Evolutionary conservation across 257 asterid genomes (phyloP).

Genomic region (Solanum chmielewskii): DNA sequence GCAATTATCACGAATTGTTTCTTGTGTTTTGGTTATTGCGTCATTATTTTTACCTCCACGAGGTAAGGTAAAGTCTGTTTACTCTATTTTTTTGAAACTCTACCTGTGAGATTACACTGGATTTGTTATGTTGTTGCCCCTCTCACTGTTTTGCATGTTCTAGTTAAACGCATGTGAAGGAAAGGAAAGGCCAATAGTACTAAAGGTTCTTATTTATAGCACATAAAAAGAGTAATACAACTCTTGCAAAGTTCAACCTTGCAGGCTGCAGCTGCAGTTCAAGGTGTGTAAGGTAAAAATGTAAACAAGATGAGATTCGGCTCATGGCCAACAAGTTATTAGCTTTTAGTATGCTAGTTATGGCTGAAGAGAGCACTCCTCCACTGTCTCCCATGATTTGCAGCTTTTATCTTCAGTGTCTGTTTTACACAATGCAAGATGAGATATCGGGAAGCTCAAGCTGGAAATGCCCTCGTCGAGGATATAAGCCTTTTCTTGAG

Average conservation of each 20-base stretch:
- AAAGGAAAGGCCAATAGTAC: background rate
- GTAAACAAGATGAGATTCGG: background rate
- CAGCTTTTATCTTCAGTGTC: conserved; percentile 73
- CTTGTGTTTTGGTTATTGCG: background rate
- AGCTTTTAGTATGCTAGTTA: background rate
- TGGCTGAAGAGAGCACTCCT: conserved; percentile 21
- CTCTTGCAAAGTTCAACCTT: background rate
- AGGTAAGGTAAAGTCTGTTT: background rate
- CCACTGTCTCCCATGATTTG: conserved; percentile 84
- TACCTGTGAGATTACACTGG: background rate
- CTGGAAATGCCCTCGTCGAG: conserved; percentile 47
- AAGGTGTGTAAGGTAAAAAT: background rate
- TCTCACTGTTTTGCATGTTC: background rate
- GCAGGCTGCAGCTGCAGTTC: background rate
- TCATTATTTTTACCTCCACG: background rate
- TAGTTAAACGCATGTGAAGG: background rate
- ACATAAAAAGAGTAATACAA: background rate
- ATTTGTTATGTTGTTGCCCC: background rate
- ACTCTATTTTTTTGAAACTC: background rate
- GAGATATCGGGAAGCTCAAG: conserved; percentile 49
- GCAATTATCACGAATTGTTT: background rate
- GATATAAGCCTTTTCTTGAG: conserved; percentile 51
- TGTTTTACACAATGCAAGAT: conserved; percentile 62
- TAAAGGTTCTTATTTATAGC: background rate
- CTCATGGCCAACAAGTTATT: background rate